Evolutionary conservation across 2,329 filamentous ascomycete genomes (phyloP), one percentile per base, ranked within the genome.

Genomic region (Fusarium sp.): DNA sequence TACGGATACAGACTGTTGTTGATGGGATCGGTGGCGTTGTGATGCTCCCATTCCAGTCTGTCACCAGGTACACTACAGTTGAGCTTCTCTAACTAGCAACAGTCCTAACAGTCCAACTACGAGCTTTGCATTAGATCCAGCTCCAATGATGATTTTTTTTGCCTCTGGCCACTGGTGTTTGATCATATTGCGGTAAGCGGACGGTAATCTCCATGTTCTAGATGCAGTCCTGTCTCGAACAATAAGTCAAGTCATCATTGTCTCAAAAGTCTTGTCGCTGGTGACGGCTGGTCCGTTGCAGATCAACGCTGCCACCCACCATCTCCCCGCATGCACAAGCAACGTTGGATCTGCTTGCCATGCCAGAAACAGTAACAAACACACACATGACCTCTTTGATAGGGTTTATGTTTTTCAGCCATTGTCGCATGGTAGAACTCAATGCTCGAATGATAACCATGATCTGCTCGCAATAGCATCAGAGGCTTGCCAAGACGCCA

Each of bases 401-500:
- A 47, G 32, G 20, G 32, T 38, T 42, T 34, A 9, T 27, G 7
- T 8, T 12, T 20, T 27, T 52, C 30, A 52, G 49, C 49, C 49
- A 25, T 18, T 46, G 22, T 34, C 32, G 30, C 8, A 16, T 20
- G 4, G 34, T 38, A 38, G 10, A 38, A n/a, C 32, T 32, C 24
- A 11, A 52, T 38, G 5, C 32, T 20, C 22, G 34, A n/a, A 38
- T 51, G 30, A 10, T n/a, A 40, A 15, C 27, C 27, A 29, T 29
- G 27, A 29, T 29, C 27, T 29, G 27, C 11, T 40, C 6, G 22
- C 15, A 18, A 18, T 54, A 32, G 20, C 52, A 45, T 38, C 44
- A 57, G 53, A 57, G 53, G 45, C 53, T 46, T 53, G 63, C 65
- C 65, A 68, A 63, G 63, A 5, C 63, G 58, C 63, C 49, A 70